Evolutionary conservation across 148 eudicot genomes (phyloP).

Genomic region (Spergularia marina): DNA sequence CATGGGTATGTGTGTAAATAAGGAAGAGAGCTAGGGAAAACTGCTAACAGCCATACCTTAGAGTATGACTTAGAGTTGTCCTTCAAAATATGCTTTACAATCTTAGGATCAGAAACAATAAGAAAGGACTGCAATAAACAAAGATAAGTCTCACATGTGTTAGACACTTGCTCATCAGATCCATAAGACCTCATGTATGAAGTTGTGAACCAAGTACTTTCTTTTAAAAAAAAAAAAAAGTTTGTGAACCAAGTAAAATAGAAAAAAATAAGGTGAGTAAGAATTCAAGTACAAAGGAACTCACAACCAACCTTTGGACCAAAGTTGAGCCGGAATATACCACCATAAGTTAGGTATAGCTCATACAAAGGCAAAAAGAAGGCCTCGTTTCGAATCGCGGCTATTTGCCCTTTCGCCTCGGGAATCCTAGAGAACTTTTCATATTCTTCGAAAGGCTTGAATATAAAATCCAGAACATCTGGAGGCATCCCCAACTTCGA

Average conservation of each 20-base stretch:
- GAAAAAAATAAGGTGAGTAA: no score
- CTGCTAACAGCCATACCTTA: constrained; percentile 48
- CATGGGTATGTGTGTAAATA: neutral
- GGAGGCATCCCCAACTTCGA: constrained; percentile 65
- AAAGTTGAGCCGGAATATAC: constrained; percentile 83
- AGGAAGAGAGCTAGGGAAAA: constrained; percentile 2
- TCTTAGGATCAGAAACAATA: constrained; percentile 90
- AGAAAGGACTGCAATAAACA: constrained; percentile 75
- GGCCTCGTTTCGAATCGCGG: constrained; percentile 70
- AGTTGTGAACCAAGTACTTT: neutral
- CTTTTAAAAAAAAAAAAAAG: no score
- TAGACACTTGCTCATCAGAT: neutral
- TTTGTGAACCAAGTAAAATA: neutral
- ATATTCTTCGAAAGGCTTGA: constrained; percentile 41
- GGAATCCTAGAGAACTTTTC: constrained; percentile 63
- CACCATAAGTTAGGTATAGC: constrained; percentile 94
- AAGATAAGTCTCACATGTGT: neutral
- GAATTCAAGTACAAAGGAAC: neutral
- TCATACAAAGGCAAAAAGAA: constrained; percentile 90
- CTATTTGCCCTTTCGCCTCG: constrained; percentile 77
- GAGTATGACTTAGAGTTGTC: constrained; percentile 90
- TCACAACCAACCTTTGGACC: constrained; percentile 82
- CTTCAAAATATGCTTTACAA: constrained; percentile 81
- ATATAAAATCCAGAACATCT: constrained; percentile 46
- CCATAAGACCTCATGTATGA: neutral